These are phyloP conservation scores for Rasamsonia emersonii DNA, from an alignment of 2,329 filamentous ascomycete species.

Conservation along the genomic window DNA sequence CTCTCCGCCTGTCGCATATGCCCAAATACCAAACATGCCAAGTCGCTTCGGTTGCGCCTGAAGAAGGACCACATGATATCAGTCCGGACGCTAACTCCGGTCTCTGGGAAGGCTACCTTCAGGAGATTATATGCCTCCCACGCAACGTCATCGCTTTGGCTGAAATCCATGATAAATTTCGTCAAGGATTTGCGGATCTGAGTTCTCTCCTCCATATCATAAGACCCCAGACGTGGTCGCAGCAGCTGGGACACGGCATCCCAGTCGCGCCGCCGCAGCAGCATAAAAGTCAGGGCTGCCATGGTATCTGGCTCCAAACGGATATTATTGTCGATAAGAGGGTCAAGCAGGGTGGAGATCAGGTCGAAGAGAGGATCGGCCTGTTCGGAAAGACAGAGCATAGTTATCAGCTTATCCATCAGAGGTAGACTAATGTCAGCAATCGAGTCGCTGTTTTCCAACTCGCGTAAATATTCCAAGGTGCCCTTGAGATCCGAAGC, in stretches of 20 bases:
- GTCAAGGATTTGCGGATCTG: slow-evolving; percentile 59
- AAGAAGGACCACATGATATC: slow-evolving; percentile 78
- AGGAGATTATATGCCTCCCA: slow-evolving; percentile 56
- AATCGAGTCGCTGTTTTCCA: slow-evolving; percentile 43
- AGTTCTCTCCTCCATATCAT: slow-evolving; percentile 50
- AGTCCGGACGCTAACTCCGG: slow-evolving; percentile 56
- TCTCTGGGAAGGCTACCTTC: slow-evolving; percentile 52
- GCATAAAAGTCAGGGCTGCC: slow-evolving; percentile 60
- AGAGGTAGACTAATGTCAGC: slow-evolving; percentile 53
- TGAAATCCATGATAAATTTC: slow-evolving; percentile 56
- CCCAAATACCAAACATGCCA: slow-evolving; percentile 78
- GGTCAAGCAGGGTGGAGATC: slow-evolving; percentile 64
- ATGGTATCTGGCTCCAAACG: slow-evolving; percentile 67
- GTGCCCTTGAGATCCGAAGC: slow-evolving; percentile 60
- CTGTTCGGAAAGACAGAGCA: slow-evolving; percentile 49
- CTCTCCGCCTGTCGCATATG: slow-evolving; percentile 81
- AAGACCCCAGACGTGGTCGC: slow-evolving; percentile 50
- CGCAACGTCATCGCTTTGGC: slow-evolving; percentile 51
- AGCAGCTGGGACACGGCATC: slow-evolving; percentile 76
- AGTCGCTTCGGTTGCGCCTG: slow-evolving; percentile 65
- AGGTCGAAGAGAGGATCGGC: slow-evolving; percentile 57
- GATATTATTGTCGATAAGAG: slow-evolving; percentile 61
- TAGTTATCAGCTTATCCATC: slow-evolving; percentile 64
- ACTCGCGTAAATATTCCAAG: slow-evolving; percentile 46
- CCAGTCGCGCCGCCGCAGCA: slow-evolving; percentile 67